These are phyloP conservation scores for Chytriomyces sp. DNA, from an alignment of 192 early-diverging fungal species.

Conservation along the genomic window DNA sequence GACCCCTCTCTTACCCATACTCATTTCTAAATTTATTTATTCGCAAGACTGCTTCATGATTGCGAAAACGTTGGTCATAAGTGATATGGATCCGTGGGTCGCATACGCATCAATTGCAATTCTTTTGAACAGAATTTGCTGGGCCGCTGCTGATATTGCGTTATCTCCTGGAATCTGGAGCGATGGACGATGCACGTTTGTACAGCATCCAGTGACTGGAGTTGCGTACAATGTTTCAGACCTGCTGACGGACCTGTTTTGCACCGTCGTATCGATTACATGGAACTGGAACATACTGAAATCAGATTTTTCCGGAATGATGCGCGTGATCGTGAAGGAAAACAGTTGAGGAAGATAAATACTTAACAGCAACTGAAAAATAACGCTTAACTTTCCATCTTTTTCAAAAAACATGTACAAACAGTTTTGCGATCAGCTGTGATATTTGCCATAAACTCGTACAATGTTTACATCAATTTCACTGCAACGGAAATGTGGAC, in stretches of 20 bases:
- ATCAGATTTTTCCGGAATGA: neutral
- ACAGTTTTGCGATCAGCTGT: neutral
- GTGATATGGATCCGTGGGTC: neutral
- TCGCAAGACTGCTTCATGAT: neutral
- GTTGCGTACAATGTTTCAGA: neutral
- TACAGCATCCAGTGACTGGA: neutral
- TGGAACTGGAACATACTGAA: neutral
- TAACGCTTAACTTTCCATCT: too few relatives aligned
- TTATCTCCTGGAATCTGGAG: neutral
- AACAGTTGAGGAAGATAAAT: conserved; percentile 1
- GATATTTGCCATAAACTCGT: neutral
- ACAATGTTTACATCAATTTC: neutral
- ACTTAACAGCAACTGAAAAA: too few relatives aligned
- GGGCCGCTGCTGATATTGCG: neutral
- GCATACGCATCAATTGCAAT: neutral
- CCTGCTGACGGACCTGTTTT: neutral
- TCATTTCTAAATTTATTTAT: neutral
- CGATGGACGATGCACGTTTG: neutral
- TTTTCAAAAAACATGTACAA: too few relatives aligned
- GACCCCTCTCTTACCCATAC: too few relatives aligned
- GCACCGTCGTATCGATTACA: neutral
- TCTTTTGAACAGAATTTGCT: neutral
- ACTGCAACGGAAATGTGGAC: neutral
- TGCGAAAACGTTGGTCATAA: neutral
- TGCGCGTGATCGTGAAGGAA: neutral